Percentiles rank a stretch among this genome's conserved stretches.
phyloP scores from a whole-genome alignment of 768 basidiomycete species.

The Lyophyllum atratum region DNA sequence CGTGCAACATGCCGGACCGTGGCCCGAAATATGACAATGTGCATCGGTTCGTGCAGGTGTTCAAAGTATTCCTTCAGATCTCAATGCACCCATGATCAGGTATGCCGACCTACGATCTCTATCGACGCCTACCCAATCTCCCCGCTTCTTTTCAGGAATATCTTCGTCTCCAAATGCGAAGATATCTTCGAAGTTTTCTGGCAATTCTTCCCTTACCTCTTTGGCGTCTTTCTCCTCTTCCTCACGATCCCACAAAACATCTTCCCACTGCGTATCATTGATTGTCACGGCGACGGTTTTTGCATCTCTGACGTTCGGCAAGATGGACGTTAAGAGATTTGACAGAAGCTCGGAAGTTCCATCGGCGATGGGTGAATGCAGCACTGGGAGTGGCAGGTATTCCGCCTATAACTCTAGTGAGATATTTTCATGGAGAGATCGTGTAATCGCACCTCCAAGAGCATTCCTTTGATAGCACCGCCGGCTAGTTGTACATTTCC shows the following conservation, averaged over 20 bases:
- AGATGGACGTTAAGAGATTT: slow-evolving; percentile 70
- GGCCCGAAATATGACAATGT: background rate
- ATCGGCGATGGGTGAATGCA: slow-evolving; percentile 63
- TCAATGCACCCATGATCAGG: slow-evolving; percentile 75
- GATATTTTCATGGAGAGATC: background rate
- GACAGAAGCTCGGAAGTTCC: slow-evolving; percentile 75
- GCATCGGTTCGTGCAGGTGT: background rate
- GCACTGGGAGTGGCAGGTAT: slow-evolving; percentile 74
- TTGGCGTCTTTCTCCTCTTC: slow-evolving; percentile 45
- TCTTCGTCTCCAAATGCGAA: slow-evolving; percentile 66
- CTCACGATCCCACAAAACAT: slow-evolving; percentile 76
- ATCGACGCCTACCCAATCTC: slow-evolving; percentile 79
- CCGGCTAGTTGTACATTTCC: slow-evolving; percentile 79
- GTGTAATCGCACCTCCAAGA: slow-evolving; percentile 62
- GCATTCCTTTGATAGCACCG: slow-evolving; percentile 79
- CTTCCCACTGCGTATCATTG: slow-evolving; percentile 79
- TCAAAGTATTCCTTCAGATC: slow-evolving; percentile 67
- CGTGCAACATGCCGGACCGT: background rate
- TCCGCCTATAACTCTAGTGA: slow-evolving; percentile 57
- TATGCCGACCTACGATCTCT: slow-evolving; percentile 80
- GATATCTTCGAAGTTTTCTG: slow-evolving; percentile 47
- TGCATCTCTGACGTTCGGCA: slow-evolving; percentile 73
- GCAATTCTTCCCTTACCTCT: slow-evolving; percentile 23
- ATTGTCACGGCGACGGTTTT: slow-evolving; percentile 79
- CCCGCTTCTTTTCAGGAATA: slow-evolving; percentile 44